phyloP scores from a whole-genome alignment of 1,284 basidiomycete species.

The Heterobasidion annosum region DNA sequence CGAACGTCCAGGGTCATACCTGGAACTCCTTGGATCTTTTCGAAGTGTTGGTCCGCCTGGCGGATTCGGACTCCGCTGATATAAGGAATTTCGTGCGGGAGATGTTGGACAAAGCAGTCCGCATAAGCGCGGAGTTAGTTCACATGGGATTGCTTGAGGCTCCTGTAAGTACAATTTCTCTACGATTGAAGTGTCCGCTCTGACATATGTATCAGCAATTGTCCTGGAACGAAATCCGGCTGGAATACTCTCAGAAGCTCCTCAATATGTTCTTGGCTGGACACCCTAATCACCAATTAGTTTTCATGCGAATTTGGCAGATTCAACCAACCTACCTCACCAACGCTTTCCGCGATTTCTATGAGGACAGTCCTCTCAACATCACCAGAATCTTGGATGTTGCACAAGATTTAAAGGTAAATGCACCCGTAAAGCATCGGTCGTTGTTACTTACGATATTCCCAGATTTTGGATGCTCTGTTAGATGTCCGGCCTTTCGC shows the following conservation, averaged over 20 bases:
- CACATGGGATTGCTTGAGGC: conserved; percentile 91
- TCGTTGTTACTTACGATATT: neutral
- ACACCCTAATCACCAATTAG: conserved; percentile 90
- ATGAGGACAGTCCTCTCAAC: conserved; percentile 87
- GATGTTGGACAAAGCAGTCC: conserved; percentile 87
- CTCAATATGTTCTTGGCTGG: conserved; percentile 88
- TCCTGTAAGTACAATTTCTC: conserved; percentile 49
- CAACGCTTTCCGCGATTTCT: conserved; percentile 85
- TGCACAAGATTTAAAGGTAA: conserved; percentile 87
- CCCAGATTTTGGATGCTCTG: conserved; percentile 81
- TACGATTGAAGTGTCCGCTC: neutral
- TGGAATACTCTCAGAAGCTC: conserved; percentile 81
- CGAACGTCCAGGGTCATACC: conserved; percentile 81
- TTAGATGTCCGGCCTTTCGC: conserved; percentile 83
- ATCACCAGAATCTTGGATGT: conserved; percentile 93
- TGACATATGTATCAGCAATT: conserved; percentile 39
- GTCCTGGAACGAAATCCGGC: conserved; percentile 82
- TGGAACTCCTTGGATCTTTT: conserved; percentile 95
- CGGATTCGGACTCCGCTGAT: conserved; percentile 63
- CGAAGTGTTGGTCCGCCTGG: conserved; percentile 75
- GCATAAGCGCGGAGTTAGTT: conserved; percentile 90
- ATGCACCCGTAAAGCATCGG: conserved; percentile 11
- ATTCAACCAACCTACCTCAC: conserved; percentile 82
- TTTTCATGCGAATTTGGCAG: conserved; percentile 95
- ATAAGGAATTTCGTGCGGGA: conserved; percentile 74